Evolutionary conservation across 345 rosid species (phyloP).

Genomic region (Hirschfeldia incana): DNA sequence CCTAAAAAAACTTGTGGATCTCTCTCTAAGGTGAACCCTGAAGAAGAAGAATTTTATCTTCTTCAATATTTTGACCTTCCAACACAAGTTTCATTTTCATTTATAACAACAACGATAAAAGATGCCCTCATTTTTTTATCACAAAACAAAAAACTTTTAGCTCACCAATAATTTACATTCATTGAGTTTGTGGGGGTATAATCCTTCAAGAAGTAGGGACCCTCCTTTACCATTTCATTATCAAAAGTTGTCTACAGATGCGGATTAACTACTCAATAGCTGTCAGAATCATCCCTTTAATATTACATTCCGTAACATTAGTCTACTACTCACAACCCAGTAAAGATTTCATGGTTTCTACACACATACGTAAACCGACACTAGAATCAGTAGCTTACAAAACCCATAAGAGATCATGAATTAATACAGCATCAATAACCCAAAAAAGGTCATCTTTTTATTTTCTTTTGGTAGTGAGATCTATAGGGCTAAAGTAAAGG

Average conservation of each 20-base stretch:
- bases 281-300: neutral
- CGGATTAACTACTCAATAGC: neutral
- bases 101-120: slow-evolving; percentile 19
- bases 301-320: slow-evolving; percentile 16
- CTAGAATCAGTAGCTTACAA: neutral
- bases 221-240: neutral
- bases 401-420: slow-evolving; percentile 11
- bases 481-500: neutral
- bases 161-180: slow-evolving; percentile 39
- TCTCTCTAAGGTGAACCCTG: slow-evolving; percentile 8
- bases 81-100: slow-evolving; percentile 16
- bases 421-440: neutral
- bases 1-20: slow-evolving; percentile 20
- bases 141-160: slow-evolving; percentile 1
- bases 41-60: slow-evolving; percentile 13
- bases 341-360: neutral
- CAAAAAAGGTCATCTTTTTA: neutral
- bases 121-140: slow-evolving; percentile 12
- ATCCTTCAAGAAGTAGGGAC: slow-evolving; percentile 36
- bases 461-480: neutral
- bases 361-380: neutral
- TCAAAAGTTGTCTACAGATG: slow-evolving; percentile 10
- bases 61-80: neutral
- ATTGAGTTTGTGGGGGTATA: slow-evolving; percentile 31
- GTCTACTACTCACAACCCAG: neutral